Conservation (phyloP, 2,329 filamentous ascomycete genomes). For the Bipolaris sorokiniana region DNA sequence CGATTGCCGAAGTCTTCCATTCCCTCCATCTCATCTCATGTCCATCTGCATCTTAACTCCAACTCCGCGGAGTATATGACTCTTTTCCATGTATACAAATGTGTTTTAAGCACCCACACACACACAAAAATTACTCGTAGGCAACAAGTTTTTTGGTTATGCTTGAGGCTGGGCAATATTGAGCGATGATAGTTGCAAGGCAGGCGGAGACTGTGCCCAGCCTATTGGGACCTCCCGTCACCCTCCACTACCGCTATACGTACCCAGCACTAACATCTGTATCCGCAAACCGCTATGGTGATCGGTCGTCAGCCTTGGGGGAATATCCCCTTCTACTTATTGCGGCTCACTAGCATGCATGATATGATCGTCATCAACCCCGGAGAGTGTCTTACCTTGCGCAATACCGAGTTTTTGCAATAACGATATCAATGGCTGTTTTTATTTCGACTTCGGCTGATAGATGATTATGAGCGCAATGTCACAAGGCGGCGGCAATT, state of each 20-base stretch:
- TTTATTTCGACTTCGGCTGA: neutral
- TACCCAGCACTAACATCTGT: neutral
- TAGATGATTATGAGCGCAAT: neutral
- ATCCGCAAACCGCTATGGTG: neutral
- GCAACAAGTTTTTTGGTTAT: neutral
- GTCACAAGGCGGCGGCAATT: neutral
- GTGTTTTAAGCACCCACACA: neutral
- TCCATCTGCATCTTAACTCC: neutral
- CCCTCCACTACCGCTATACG: slow-evolving; percentile 1
- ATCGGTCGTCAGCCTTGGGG: neutral
- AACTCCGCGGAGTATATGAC: neutral
- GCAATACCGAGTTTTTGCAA: slow-evolving; percentile 18
- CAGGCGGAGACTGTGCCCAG: neutral
- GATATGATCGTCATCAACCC: slow-evolving; percentile 12
- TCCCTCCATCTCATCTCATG: neutral
- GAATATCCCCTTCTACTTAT: neutral
- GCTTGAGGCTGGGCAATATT: neutral
- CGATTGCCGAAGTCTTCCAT: neutral
- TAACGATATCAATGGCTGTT: neutral
- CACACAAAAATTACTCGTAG: neutral
- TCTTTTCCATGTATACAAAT: neutral
- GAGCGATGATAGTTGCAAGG: neutral
- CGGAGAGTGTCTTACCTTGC: slow-evolving; percentile 1
- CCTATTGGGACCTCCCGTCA: slow-evolving; percentile 2
- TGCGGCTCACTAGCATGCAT: slow-evolving; percentile 14